A percentile compares a stretch with the other conserved stretches of the same genome.
Evolutionary conservation across 139 green algal genomes (phyloP).

Genomic region (Chlamydomonas schloesseri): DNA sequence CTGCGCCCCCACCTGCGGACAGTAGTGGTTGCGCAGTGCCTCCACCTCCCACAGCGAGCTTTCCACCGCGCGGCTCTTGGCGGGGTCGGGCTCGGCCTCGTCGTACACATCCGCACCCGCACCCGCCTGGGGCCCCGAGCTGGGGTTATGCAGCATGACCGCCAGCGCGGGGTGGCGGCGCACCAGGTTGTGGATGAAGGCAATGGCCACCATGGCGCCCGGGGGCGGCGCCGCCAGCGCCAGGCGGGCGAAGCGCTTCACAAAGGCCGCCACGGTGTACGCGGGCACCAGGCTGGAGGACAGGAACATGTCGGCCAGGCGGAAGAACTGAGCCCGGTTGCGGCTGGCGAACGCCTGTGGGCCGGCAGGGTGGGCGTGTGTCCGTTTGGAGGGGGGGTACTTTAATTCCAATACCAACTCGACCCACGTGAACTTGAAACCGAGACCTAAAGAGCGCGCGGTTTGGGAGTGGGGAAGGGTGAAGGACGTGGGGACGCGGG

Average conservation of each 20-base stretch:
- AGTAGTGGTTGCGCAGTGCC: constrained; percentile 85
- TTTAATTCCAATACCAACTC: no score
- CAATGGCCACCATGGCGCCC: constrained; percentile 83
- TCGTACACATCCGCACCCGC: constrained; percentile 71
- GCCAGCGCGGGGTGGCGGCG: constrained; percentile 90
- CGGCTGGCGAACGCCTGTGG: constrained; percentile 33
- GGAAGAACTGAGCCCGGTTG: constrained; percentile 64
- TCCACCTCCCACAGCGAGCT: constrained; percentile 96
- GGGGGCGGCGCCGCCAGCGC: constrained; percentile 79
- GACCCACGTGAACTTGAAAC: no score
- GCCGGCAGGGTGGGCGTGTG: no score
- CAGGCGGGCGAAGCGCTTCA: constrained; percentile 92
- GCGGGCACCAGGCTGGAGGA: constrained; percentile 91
- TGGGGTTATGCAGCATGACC: constrained; percentile 85
- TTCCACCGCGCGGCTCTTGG: constrained; percentile 83
- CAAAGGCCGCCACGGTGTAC: constrained; percentile 95
- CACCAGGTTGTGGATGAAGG: constrained; percentile 97
- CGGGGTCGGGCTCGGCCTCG: constrained; percentile 72
- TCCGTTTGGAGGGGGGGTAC: no score
- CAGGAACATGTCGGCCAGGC: constrained; percentile 94
- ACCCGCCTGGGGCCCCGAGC: neutral
- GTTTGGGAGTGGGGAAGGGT: no score
- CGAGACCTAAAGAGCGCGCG: no score
- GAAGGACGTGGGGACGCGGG: no score
- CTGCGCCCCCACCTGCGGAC: constrained; percentile 72